Evolutionary conservation across 1,139 yeast genomes (phyloP).

Genomic region (Magnusiomyces tetraspermus): DNA sequence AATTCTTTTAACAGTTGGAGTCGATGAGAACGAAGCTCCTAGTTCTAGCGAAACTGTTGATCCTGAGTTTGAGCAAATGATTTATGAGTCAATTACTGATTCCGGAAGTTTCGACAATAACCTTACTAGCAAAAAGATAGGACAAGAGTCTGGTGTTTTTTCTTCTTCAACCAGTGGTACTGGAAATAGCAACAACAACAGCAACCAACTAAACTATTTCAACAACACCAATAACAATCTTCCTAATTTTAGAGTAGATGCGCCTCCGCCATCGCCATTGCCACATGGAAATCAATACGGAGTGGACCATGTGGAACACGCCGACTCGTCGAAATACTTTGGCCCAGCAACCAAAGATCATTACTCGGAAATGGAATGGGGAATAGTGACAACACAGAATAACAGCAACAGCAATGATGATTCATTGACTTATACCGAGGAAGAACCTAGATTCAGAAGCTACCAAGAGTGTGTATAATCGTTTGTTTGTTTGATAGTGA

Average conservation of each 20-base stretch:
- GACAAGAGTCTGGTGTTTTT: constrained; percentile 15
- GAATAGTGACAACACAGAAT: constrained; percentile 19
- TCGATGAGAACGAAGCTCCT: constrained; percentile 14
- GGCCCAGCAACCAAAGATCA: constrained; percentile 24
- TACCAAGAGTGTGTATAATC: constrained; percentile 9
- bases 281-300: background rate
- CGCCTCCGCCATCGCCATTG: background rate
- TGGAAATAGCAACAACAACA: background rate
- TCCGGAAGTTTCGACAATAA: constrained; percentile 16
- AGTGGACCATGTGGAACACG: constrained; percentile 1
- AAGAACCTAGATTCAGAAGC: constrained; percentile 14
- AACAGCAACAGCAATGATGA: constrained; percentile 5
- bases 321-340: constrained; percentile 13
- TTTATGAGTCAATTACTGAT: constrained; percentile 12
- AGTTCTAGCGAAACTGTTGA: constrained; percentile 15
- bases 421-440: constrained; percentile 6
- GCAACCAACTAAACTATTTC: too few relatives aligned
- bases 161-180: background rate
- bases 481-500: background rate
- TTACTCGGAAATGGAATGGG: constrained; percentile 25
- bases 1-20: constrained; percentile 35
- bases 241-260: background rate
- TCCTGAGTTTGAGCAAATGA: constrained; percentile 16
- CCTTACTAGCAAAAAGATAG: constrained; percentile 4
- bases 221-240: background rate